Percentiles rank a stretch among this genome's conserved stretches.
Evolutionary conservation across 2,329 filamentous ascomycete genomes (phyloP).

Genomic region (Aspergillus awamori): DNA sequence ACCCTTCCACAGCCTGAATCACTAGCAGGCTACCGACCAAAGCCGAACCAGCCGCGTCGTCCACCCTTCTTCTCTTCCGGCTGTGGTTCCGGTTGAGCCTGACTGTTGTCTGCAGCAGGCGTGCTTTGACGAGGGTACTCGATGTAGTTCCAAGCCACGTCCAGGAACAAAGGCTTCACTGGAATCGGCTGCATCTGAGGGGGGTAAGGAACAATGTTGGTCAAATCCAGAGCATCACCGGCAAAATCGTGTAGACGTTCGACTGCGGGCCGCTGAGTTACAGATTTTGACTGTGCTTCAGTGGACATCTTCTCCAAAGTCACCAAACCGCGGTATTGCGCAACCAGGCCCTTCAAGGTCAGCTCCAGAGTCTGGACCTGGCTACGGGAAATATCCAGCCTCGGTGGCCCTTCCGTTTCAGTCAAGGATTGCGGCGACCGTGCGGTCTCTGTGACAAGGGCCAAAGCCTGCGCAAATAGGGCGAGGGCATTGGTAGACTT

Average conservation of each 20-base stretch:
- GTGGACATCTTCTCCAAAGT: constrained; percentile 71
- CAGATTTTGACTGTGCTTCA: constrained; percentile 46
- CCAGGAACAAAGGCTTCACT: constrained; percentile 92
- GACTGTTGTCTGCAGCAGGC: constrained; percentile 31
- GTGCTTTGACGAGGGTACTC: constrained; percentile 72
- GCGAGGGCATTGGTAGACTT: constrained; percentile 80
- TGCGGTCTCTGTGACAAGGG: constrained; percentile 60
- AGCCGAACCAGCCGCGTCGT: constrained; percentile 79
- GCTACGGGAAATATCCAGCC: constrained; percentile 65
- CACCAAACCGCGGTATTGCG: constrained; percentile 81
- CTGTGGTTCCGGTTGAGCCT: constrained; percentile 29
- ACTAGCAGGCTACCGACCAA: constrained; percentile 47
- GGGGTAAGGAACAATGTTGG: constrained; percentile 83
- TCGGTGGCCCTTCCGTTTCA: constrained; percentile 57
- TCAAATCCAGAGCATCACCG: constrained; percentile 68
- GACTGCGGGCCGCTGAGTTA: constrained; percentile 63
- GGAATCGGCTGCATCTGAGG: constrained; percentile 81
- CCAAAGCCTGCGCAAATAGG: constrained; percentile 72
- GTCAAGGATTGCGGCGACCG: constrained; percentile 50
- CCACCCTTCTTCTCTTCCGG: constrained; percentile 53
- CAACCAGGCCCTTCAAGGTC: constrained; percentile 71
- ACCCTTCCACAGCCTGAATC: neutral
- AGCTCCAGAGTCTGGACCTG: constrained; percentile 63
- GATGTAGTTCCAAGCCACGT: constrained; percentile 97
- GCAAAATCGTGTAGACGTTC: constrained; percentile 78